These are phyloP conservation scores for Zarea fungicola DNA, from an alignment of 2,329 filamentous ascomycete genomes.

Conservation along the genomic window DNA sequence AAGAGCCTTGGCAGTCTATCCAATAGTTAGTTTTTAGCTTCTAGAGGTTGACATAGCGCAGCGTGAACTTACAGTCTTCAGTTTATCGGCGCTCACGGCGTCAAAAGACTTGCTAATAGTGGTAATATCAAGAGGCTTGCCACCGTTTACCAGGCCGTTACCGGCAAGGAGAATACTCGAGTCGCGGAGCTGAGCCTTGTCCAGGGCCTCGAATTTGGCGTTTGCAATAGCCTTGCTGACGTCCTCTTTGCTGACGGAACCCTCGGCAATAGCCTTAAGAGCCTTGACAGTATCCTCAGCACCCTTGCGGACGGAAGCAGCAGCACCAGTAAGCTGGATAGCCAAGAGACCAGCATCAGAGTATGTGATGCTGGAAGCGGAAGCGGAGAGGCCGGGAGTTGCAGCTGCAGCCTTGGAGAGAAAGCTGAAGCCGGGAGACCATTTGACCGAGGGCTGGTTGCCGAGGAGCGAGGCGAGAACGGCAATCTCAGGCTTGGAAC, in stretches of 20 bases:
- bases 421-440: constrained; percentile 87
- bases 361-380: constrained; percentile 77
- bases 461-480: constrained; percentile 87
- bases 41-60: not conserved
- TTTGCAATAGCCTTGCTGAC: constrained; percentile 86
- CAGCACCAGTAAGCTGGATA: constrained; percentile 73
- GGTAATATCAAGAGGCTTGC: constrained; percentile 78
- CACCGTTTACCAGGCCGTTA: constrained; percentile 73
- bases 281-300: constrained; percentile 73
- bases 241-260: constrained; percentile 74
- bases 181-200: constrained; percentile 71
- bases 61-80: constrained; percentile 68
- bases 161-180: constrained; percentile 79
- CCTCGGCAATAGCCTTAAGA: constrained; percentile 74
- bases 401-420: constrained; percentile 72
- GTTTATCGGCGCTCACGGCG: constrained; percentile 72
- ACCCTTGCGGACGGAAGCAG: constrained; percentile 65
- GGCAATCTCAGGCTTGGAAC: constrained; percentile 83
- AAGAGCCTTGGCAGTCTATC: constrained; percentile 78
- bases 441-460: constrained; percentile 89
- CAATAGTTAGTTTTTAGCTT: constrained; percentile 21
- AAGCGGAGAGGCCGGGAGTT: constrained; percentile 60
- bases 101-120: constrained; percentile 75
- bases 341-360: constrained; percentile 90
- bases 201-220: constrained; percentile 88